Evolutionary conservation across 306 rosid species (phyloP).

Genomic region (Cucumis melo): DNA sequence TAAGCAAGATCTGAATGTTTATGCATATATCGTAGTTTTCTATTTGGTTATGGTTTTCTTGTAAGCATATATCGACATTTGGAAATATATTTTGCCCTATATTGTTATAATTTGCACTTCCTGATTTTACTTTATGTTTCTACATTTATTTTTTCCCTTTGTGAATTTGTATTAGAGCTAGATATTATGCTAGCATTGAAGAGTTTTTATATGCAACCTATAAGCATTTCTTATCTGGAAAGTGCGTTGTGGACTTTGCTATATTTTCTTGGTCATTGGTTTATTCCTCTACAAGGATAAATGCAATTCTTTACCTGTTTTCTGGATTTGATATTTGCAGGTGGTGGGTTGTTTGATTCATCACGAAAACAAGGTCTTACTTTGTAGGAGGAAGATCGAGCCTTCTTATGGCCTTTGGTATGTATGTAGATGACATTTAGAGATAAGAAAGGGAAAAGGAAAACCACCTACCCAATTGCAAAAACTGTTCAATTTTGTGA

Average conservation of each 20-base stretch:
- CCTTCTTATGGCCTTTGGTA: conserved; percentile 97
- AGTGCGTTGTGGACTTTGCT: not conserved
- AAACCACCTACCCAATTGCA: not conserved
- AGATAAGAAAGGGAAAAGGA: not conserved
- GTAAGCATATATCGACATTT: not conserved
- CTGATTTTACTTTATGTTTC: not conserved
- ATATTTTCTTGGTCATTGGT: conserved; percentile 5
- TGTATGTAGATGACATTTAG: conserved; percentile 8
- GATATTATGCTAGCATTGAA: not conserved
- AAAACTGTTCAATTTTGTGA: not conserved
- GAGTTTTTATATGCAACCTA: not conserved
- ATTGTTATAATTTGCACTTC: not conserved
- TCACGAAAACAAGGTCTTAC: conserved; percentile 70
- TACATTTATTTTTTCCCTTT: not conserved
- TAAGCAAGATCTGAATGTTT: not conserved
- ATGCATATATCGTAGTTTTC: not conserved
- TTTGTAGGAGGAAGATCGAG: conserved; percentile 94
- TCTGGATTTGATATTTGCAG: conserved; percentile 24
- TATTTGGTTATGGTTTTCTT: not conserved
- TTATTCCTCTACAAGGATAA: not conserved
- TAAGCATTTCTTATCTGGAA: not conserved
- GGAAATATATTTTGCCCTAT: not conserved
- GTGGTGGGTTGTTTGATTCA: conserved; percentile 91
- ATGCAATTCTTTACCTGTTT: not conserved
- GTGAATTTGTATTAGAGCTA: not conserved